phyloP scores from a whole-genome alignment of 2,329 filamentous ascomycete genomes.

The Onygenales sp. region DNA sequence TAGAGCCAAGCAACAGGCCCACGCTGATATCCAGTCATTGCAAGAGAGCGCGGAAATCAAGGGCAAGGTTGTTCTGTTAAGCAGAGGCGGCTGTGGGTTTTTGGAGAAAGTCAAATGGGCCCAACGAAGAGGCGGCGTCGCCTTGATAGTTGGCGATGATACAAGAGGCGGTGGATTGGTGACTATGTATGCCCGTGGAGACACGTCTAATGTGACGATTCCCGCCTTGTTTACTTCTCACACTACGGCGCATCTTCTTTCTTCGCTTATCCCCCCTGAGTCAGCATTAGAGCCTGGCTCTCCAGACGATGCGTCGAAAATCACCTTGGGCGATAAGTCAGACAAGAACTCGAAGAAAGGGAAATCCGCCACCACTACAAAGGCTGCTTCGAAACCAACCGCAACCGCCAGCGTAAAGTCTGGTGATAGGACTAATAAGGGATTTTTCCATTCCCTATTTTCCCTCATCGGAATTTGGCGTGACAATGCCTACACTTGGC shows the following conservation, averaged over 20 bases:
- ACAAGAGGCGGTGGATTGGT: constrained; percentile 80
- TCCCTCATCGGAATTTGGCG: constrained; percentile 34
- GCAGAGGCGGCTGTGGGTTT: constrained; percentile 90
- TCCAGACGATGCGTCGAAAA: constrained; percentile 49
- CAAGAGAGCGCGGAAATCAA: constrained; percentile 88
- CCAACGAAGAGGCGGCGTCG: constrained; percentile 78
- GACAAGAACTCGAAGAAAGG: constrained; percentile 17
- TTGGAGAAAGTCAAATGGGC: constrained; percentile 97
- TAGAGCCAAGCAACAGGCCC: constrained; percentile 34
- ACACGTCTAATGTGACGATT: constrained; percentile 90
- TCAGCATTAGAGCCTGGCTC: constrained; percentile 50
- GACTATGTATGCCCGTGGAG: constrained; percentile 96
- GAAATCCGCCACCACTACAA: constrained; percentile 21
- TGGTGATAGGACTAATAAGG: constrained; percentile 13
- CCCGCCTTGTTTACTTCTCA: constrained; percentile 91
- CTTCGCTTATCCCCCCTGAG: constrained; percentile 64
- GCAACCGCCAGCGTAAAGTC: constrained; percentile 17
- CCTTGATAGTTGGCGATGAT: constrained; percentile 89
- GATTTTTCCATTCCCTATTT: constrained; percentile 32
- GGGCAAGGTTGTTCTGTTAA: constrained; percentile 85
- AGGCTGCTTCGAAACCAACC: constrained; percentile 18
- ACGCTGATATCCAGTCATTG: constrained; percentile 84
- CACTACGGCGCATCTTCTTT: constrained; percentile 86
- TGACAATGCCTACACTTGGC: constrained; percentile 15
- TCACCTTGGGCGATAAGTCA: constrained; percentile 38